phyloP scores from a whole-genome alignment of 208 protist species.

The Trichomonas gallinae region DNA sequence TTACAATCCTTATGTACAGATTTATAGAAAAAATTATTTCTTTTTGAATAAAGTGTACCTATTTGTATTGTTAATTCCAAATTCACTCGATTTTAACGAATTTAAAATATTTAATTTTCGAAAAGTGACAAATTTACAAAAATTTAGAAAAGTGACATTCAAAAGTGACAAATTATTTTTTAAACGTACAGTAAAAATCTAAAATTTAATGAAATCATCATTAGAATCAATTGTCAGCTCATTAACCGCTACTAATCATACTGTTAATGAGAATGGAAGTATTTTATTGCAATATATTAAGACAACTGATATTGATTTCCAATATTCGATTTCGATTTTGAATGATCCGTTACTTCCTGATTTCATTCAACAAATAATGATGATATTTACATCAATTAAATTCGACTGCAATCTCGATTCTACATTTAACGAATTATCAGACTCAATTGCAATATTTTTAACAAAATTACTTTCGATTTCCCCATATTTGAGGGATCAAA shows the following conservation, averaged over 20 bases:
- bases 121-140: no score
- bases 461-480: background rate
- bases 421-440: background rate
- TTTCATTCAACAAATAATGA: background rate
- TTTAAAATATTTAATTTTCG: no score
- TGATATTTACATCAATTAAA: background rate
- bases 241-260: background rate
- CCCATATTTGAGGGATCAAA: background rate
- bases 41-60: no score
- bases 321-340: background rate
- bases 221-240: background rate
- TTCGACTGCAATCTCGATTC: background rate
- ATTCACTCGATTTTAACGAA: no score
- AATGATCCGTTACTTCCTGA: background rate
- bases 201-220: background rate
- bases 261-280: background rate
- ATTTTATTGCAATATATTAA: background rate
- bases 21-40: background rate
- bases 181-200: no score
- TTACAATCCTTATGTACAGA: background rate
- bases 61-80: no score
- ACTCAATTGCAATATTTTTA: background rate
- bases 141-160: no score
- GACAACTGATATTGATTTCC: background rate
- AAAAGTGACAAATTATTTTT: no score